Conservation (phyloP, 139 green algal genomes). For the Nannochloris sp. region DNA sequence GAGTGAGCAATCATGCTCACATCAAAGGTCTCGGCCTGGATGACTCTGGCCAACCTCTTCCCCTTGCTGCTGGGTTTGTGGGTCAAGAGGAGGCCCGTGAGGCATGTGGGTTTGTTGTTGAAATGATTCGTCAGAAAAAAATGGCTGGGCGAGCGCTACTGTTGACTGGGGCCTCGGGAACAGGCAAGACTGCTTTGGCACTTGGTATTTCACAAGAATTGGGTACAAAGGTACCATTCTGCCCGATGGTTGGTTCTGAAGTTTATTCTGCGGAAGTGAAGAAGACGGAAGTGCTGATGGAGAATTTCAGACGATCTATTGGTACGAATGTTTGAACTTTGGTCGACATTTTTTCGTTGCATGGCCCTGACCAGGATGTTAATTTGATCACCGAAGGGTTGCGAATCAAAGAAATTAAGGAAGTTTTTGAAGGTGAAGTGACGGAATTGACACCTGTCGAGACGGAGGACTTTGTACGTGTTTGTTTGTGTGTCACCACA, state of each 20-base stretch:
- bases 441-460: constrained; percentile 94
- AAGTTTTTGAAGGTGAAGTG: constrained; percentile 99
- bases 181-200: constrained; percentile 96
- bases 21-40: constrained; percentile 93
- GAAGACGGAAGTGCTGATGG: constrained; percentile 99
- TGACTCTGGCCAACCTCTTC: constrained; percentile 69
- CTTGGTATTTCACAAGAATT: constrained; percentile 94
- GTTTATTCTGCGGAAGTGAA: constrained; percentile 98
- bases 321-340: constrained; percentile 37
- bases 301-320: constrained; percentile 96
- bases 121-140: constrained; percentile 97
- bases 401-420: constrained; percentile 98
- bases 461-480: constrained; percentile 43
- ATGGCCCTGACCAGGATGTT: not conserved
- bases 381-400: constrained; percentile 55
- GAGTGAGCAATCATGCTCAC: constrained; percentile 95
- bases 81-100: constrained; percentile 89
- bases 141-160: constrained; percentile 94
- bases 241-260: constrained; percentile 97
- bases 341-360: not conserved
- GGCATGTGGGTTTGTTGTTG: constrained; percentile 92
- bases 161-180: constrained; percentile 90
- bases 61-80: constrained; percentile 82
- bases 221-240: constrained; percentile 90
- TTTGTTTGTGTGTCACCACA: not conserved